Percentiles rank a stretch among this genome's conserved stretches.
These are phyloP conservation scores for Papilionanthe hybrid DNA, from an alignment of 116 monocot species.

Conservation along the genomic window DNA sequence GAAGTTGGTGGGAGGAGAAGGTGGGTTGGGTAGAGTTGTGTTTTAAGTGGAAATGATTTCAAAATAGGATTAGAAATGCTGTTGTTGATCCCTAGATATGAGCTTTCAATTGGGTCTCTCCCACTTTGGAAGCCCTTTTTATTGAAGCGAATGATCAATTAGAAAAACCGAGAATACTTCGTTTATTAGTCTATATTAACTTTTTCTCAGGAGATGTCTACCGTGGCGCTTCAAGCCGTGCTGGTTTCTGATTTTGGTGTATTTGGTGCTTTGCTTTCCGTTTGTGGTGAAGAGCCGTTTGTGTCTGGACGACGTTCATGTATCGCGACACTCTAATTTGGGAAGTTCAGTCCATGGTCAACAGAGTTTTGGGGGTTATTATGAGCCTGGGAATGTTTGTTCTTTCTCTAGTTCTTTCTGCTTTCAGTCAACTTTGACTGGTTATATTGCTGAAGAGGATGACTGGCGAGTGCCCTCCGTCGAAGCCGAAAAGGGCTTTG, in stretches of 20 bases:
- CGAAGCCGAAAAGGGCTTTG: not conserved
- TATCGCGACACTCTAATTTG: not conserved
- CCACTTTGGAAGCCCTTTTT: not conserved
- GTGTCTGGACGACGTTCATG: conserved; percentile 12
- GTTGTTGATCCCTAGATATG: not conserved
- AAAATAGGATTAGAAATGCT: not conserved
- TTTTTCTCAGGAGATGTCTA: not conserved
- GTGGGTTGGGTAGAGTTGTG: not conserved
- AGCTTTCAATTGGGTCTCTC: not conserved
- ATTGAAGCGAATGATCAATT: not conserved
- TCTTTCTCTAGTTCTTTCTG: conserved; percentile 34
- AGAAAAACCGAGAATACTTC: not conserved
- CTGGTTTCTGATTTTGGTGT: not conserved
- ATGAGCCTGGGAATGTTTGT: conserved; percentile 24
- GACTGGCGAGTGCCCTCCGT: not conserved
- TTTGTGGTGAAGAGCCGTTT: not conserved
- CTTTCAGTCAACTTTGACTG: conserved; percentile 38
- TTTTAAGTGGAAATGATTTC: conserved; percentile 1
- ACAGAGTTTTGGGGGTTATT: conserved; percentile 17
- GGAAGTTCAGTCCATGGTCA: not conserved
- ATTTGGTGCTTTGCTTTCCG: conserved; percentile 8
- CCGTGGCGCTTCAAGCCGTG: not conserved
- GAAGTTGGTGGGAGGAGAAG: not conserved
- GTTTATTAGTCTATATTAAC: not conserved
- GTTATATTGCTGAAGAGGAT: conserved; percentile 22